Percentiles rank a stretch among this genome's conserved stretches.
Evolutionary conservation across 2,329 filamentous ascomycete genomes (phyloP).

Genomic region (Parastagonospora avenae): DNA sequence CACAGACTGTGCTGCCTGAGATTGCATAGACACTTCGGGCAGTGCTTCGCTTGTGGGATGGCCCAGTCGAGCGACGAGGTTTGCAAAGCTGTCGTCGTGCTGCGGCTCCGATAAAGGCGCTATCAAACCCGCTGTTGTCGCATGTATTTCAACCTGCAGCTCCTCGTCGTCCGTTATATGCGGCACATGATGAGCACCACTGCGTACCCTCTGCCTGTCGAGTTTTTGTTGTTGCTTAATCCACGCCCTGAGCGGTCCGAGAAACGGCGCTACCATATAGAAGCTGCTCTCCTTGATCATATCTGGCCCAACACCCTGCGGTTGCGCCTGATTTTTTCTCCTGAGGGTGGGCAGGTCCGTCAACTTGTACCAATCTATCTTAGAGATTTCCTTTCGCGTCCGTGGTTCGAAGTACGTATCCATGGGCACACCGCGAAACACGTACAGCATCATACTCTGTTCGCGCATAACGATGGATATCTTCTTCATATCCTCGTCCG

Average conservation of each 20-base stretch:
- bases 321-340: slow-evolving; percentile 67
- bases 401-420: slow-evolving; percentile 86
- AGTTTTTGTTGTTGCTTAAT: slow-evolving; percentile 80
- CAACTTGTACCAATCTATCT: slow-evolving; percentile 92
- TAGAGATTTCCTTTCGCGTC: slow-evolving; percentile 96
- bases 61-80: slow-evolving; percentile 39
- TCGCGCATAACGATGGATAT: slow-evolving; percentile 90
- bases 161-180: slow-evolving; percentile 39
- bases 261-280: slow-evolving; percentile 96
- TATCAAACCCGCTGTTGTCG: slow-evolving; percentile 30
- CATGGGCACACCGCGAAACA: slow-evolving; percentile 86
- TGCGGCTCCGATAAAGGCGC: slow-evolving; percentile 9
- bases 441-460: slow-evolving; percentile 90
- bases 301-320: slow-evolving; percentile 59
- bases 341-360: slow-evolving; percentile 84
- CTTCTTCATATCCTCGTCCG: slow-evolving; percentile 72
- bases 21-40: slow-evolving; percentile 36
- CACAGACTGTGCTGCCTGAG: slow-evolving; percentile 28
- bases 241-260: slow-evolving; percentile 86
- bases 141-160: slow-evolving; percentile 21
- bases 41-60: slow-evolving; percentile 31
- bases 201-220: slow-evolving; percentile 58
- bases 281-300: slow-evolving; percentile 79
- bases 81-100: slow-evolving; percentile 31
- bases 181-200: slow-evolving; percentile 20